Evolutionary conservation across 371 early-diverging fungal species (phyloP).

Genomic region (Blakeslea trispora): DNA sequence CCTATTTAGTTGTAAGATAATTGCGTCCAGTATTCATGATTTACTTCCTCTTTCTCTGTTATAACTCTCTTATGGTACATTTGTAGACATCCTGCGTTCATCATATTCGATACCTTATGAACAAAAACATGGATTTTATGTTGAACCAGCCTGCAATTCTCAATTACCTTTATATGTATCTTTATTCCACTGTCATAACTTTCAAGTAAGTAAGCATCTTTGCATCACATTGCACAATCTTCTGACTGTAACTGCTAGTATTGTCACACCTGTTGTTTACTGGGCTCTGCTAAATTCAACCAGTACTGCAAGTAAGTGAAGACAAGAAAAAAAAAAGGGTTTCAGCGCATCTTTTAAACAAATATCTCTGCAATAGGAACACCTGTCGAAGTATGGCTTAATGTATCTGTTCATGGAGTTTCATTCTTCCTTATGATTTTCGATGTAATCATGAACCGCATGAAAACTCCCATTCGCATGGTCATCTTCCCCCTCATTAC

Average conservation of each 20-base stretch:
- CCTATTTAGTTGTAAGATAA: slow-evolving; percentile 50
- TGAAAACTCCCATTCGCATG: slow-evolving; percentile 43
- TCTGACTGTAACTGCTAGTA: slow-evolving; percentile 19
- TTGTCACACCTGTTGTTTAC: slow-evolving; percentile 62
- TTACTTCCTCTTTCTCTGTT: background rate
- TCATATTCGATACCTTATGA: slow-evolving; percentile 34
- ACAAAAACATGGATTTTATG: slow-evolving; percentile 28
- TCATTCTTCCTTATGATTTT: slow-evolving; percentile 52
- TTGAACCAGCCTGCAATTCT: slow-evolving; percentile 36
- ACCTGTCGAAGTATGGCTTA: slow-evolving; percentile 37
- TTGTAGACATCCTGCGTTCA: slow-evolving; percentile 27
- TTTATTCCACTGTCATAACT: slow-evolving; percentile 45
- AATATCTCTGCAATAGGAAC: background rate
- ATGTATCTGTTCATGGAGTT: slow-evolving; percentile 53
- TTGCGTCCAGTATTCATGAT: too few species aligned
- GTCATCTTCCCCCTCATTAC: slow-evolving; percentile 38
- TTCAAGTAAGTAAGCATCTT: slow-evolving; percentile 40
- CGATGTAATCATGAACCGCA: slow-evolving; percentile 56
- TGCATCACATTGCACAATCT: background rate
- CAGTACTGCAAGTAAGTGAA: background rate
- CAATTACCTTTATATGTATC: slow-evolving; percentile 45
- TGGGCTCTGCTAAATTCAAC: slow-evolving; percentile 40
- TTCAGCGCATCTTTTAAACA: too few species aligned
- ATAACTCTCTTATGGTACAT: background rate
- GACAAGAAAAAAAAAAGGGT: background rate